Percentiles rank a stretch among this genome's conserved stretches.
phyloP scores from a whole-genome alignment of 306 rosid species.

The Lotus japonicus region DNA sequence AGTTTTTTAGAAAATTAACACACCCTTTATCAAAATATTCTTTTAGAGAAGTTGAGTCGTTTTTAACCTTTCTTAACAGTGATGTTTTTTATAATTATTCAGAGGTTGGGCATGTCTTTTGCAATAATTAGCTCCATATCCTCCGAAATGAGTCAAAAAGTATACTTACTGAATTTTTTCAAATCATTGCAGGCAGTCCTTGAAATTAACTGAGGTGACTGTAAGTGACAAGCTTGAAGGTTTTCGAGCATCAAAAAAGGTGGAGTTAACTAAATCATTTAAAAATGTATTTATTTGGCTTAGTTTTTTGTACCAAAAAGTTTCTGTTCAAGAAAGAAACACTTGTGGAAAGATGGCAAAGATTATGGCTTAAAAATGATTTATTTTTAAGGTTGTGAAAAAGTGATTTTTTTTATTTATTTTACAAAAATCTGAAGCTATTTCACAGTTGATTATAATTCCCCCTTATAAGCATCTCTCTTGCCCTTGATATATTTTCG shows the following conservation, averaged over 20 bases:
- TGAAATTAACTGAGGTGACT: constrained; percentile 83
- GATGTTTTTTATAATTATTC: neutral
- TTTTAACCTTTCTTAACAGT: neutral
- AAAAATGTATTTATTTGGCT: neutral
- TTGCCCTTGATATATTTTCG: neutral
- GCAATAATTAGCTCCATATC: neutral
- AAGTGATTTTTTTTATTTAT: no score
- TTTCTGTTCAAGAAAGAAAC: neutral
- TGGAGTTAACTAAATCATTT: constrained; percentile 22
- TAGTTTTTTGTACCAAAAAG: neutral
- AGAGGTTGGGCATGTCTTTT: neutral
- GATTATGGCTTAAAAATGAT: neutral
- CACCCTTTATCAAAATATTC: neutral
- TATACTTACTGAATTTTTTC: constrained; percentile 1
- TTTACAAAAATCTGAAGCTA: no score
- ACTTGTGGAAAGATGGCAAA: neutral
- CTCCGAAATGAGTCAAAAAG: neutral
- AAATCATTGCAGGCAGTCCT: constrained; percentile 47
- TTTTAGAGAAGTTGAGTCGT: neutral
- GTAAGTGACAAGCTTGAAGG: constrained; percentile 89
- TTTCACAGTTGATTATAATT: no score
- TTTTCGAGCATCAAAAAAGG: constrained; percentile 96
- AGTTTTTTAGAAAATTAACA: neutral
- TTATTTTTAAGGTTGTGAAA: no score
- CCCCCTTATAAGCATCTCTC: neutral